Conservation (phyloP, 345 rosid genomes). For the Schrenkiella parvula region DNA sequence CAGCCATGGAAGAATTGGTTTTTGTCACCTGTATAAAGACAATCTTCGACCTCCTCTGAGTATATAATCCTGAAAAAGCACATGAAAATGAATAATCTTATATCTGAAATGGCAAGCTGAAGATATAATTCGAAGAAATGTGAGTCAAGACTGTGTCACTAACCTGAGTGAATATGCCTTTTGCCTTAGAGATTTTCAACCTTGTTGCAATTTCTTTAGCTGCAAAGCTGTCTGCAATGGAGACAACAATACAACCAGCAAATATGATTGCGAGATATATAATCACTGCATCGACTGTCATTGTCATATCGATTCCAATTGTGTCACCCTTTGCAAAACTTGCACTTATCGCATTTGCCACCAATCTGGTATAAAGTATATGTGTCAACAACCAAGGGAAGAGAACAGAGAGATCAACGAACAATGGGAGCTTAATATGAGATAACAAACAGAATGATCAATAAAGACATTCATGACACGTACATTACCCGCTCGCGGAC, state of each 20-base stretch:
- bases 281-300: conserved; percentile 80
- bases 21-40: conserved; percentile 82
- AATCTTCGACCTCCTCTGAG: conserved; percentile 70
- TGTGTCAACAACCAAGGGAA: background rate
- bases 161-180: conserved; percentile 94
- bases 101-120: background rate
- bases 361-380: conserved; percentile 48
- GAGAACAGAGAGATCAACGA: background rate
- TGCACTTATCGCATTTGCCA: conserved; percentile 64
- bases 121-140: background rate
- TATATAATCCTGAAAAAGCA: conserved; percentile 66
- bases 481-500: conserved; percentile 83
- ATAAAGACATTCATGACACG: conserved; percentile 21
- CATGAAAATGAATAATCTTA: background rate
- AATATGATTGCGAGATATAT: conserved; percentile 78
- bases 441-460: background rate
- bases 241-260: conserved; percentile 78
- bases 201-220: conserved; percentile 80
- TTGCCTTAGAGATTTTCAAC: conserved; percentile 68
- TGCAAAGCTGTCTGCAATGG: conserved; percentile 95
- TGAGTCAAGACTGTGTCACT: conserved; percentile 4
- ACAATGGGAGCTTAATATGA: background rate
- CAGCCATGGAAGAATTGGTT: background rate
- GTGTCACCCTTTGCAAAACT: conserved; percentile 72
- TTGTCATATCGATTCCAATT: conserved; percentile 92